Conservation (phyloP, 176 grass and related monocot species). For the Elaeis guineensis region DNA sequence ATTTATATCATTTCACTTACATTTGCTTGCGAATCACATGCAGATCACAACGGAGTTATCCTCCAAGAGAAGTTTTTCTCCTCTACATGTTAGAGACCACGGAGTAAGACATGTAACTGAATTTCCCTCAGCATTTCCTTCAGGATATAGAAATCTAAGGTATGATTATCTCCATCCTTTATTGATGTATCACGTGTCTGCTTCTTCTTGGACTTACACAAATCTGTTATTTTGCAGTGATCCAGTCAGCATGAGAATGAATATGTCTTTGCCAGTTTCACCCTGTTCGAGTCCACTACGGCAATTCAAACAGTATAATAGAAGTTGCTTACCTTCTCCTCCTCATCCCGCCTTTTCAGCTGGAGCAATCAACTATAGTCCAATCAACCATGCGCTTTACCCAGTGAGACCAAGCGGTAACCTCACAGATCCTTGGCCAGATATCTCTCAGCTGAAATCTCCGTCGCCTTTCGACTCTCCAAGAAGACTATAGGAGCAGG, state of each 20-base stretch:
- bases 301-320: slow-evolving; percentile 53
- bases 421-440: slow-evolving; percentile 41
- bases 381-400: slow-evolving; percentile 62
- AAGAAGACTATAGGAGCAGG: slow-evolving; percentile 34
- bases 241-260: slow-evolving; percentile 40
- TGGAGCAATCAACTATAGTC: slow-evolving; percentile 71
- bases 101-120: slow-evolving; percentile 23
- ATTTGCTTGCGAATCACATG: slow-evolving; percentile 25
- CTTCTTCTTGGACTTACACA: slow-evolving; percentile 9
- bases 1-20: too few species aligned
- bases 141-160: slow-evolving; percentile 29
- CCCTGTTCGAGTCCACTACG: slow-evolving; percentile 74
- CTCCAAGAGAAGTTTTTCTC: slow-evolving; percentile 68
- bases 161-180: slow-evolving; percentile 22
- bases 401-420: slow-evolving; percentile 31
- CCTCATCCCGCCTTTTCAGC: slow-evolving; percentile 84
- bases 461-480: slow-evolving; percentile 50
- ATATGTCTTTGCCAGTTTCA: slow-evolving; percentile 79
- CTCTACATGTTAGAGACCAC: slow-evolving; percentile 44
- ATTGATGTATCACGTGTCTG: not conserved
- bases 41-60: slow-evolving; percentile 28
- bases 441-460: slow-evolving; percentile 30
- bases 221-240: slow-evolving; percentile 28
- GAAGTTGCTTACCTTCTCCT: slow-evolving; percentile 81
- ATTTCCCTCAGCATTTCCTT: slow-evolving; percentile 37